These are phyloP conservation scores for Tricholoma matsutake DNA, from an alignment of 768 basidiomycete species.

Conservation along the genomic window DNA sequence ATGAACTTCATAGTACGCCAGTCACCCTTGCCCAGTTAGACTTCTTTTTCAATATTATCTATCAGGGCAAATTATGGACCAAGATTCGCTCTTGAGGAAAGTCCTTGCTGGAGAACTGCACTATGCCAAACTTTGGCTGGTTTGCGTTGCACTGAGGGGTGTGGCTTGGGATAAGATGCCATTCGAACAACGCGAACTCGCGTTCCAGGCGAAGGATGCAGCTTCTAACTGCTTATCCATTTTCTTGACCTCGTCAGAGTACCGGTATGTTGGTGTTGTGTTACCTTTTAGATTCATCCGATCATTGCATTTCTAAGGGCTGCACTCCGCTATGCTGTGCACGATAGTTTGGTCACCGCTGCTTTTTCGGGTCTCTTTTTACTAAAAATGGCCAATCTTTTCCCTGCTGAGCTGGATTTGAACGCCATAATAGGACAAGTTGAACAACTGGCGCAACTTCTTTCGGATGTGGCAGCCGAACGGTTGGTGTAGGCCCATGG, in stretches of 20 bases:
- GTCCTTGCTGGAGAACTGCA: slow-evolving; percentile 86
- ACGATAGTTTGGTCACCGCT: slow-evolving; percentile 88
- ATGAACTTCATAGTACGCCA: slow-evolving; percentile 72
- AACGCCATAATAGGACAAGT: slow-evolving; percentile 77
- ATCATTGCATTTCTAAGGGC: slow-evolving; percentile 44
- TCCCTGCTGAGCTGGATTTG: slow-evolving; percentile 82
- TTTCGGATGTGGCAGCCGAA: slow-evolving; percentile 93
- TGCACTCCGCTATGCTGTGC: slow-evolving; percentile 89
- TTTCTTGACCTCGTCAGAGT: slow-evolving; percentile 77
- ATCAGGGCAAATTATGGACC: slow-evolving; percentile 75
- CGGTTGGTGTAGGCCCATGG: slow-evolving; percentile 43
- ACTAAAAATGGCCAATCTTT: slow-evolving; percentile 92
- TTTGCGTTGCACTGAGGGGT: slow-evolving; percentile 88
- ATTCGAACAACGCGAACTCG: slow-evolving; percentile 90
- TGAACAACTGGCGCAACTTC: slow-evolving; percentile 84
- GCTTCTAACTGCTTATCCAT: slow-evolving; percentile 83
- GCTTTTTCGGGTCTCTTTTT: slow-evolving; percentile 90
- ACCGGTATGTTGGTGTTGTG: slow-evolving; percentile 49
- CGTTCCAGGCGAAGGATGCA: slow-evolving; percentile 93
- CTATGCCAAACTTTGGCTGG: slow-evolving; percentile 93
- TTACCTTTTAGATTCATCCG: neutral
- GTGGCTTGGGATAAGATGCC: slow-evolving; percentile 96
- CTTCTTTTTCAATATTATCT: slow-evolving; percentile 6
- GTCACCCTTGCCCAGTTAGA: neutral
- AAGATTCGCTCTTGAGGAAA: slow-evolving; percentile 81